These are phyloP conservation scores for Microcyclosporella mali DNA, from an alignment of 2,329 filamentous ascomycete genomes.

Conservation along the genomic window DNA sequence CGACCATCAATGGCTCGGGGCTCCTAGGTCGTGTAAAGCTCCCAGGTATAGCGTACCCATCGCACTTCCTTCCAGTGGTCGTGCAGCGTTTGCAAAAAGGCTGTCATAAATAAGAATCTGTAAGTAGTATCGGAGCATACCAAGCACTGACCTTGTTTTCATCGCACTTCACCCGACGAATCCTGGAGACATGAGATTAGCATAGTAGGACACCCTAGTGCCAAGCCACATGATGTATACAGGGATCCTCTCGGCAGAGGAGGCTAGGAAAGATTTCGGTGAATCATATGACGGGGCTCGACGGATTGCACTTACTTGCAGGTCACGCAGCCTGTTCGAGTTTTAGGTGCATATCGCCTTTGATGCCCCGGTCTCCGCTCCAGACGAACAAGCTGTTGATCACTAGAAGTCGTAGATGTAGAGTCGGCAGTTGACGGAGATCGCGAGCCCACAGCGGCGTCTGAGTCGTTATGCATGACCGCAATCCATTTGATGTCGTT, in stretches of 20 bases:
- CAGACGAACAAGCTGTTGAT: constrained; percentile 12
- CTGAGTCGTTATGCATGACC: constrained; percentile 4
- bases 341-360: constrained; percentile 20
- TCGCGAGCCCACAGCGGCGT: constrained; percentile 11
- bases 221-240: too few species aligned
- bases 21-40: constrained; percentile 9
- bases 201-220: background rate
- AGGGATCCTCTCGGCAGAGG: too few species aligned
- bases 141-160: constrained; percentile 40
- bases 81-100: constrained; percentile 28
- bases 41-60: constrained; percentile 42
- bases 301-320: constrained; percentile 17
- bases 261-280: background rate
- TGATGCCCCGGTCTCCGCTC: constrained; percentile 19
- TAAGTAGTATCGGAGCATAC: too few species aligned
- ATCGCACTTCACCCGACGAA: constrained; percentile 54
- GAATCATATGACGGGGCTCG: background rate
- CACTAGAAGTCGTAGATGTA: background rate
- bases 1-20: constrained; percentile 13
- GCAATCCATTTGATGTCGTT: constrained; percentile 10
- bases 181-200: constrained; percentile 32
- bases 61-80: constrained; percentile 51
- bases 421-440: constrained; percentile 1
- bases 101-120: background rate
- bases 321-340: constrained; percentile 20